Evolutionary conservation across 106 monocot genomes (phyloP).

Genomic region (Posidonia australis): DNA sequence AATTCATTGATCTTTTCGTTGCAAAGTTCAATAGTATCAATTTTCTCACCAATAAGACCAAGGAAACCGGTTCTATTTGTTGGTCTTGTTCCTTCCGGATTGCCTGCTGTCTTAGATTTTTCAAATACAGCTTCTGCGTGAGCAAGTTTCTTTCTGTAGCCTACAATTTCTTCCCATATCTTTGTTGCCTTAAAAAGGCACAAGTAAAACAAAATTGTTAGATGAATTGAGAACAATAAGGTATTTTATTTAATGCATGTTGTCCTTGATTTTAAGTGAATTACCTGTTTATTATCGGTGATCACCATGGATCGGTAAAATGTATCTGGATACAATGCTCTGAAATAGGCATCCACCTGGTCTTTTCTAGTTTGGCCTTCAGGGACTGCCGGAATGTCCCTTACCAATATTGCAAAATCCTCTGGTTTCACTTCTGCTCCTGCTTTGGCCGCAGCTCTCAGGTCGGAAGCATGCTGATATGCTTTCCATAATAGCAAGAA

Average conservation of each 20-base stretch:
- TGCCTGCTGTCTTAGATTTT: constrained; percentile 53
- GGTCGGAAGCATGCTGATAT: constrained; percentile 66
- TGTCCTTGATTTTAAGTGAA: neutral
- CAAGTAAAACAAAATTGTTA: neutral
- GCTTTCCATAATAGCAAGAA: constrained; percentile 68
- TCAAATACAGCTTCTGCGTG: constrained; percentile 57
- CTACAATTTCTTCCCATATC: constrained; percentile 57
- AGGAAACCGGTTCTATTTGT: constrained; percentile 61
- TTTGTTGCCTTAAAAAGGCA: constrained; percentile 49
- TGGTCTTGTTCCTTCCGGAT: constrained; percentile 63
- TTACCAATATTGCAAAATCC: constrained; percentile 62
- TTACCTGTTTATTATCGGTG: constrained; percentile 56
- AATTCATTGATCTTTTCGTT: constrained; percentile 79
- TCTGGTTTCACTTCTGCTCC: constrained; percentile 43
- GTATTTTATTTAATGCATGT: too few relatives aligned
- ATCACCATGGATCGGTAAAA: constrained; percentile 83
- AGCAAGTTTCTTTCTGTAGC: constrained; percentile 65
- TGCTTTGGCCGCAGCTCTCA: constrained; percentile 58
- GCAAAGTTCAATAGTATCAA: constrained; percentile 73
- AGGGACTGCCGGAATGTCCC: constrained; percentile 54
- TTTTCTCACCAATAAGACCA: constrained; percentile 63
- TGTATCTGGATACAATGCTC: constrained; percentile 70
- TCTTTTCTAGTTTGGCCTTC: constrained; percentile 61
- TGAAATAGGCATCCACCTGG: constrained; percentile 71
- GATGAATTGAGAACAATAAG: neutral